Conservation (phyloP, 805 yeast species). For the Candida ponderosae region DNA sequence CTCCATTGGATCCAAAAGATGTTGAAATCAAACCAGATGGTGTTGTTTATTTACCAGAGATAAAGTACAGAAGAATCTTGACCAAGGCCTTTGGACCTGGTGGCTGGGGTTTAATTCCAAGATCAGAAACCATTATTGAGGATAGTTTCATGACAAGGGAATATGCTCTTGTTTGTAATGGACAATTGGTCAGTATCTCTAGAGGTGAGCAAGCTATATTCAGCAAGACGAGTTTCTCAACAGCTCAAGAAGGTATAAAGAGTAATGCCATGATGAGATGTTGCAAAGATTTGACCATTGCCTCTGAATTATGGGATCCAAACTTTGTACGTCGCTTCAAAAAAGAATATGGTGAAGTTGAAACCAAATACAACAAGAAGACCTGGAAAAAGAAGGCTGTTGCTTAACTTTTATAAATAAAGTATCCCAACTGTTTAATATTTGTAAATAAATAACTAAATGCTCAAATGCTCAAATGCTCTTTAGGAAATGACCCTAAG, state of each 20-base stretch:
- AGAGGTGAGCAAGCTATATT: conserved; percentile 95
- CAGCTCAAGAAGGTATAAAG: conserved; percentile 96
- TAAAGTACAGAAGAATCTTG: conserved; percentile 84
- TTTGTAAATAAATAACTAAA: too few species aligned
- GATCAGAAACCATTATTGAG: conserved; percentile 77
- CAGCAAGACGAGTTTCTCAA: conserved; percentile 78
- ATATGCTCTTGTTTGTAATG: conserved; percentile 80
- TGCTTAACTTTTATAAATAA: too few species aligned
- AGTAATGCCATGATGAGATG: conserved; percentile 96
- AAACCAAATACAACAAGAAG: conserved; percentile 79
- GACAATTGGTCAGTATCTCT: conserved; percentile 83
- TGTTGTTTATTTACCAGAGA: conserved; percentile 84
- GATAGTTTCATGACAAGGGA: conserved; percentile 77
- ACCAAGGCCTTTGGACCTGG: conserved; percentile 97
- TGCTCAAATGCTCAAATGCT: too few species aligned
- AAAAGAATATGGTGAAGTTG: conserved; percentile 57
- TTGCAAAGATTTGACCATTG: conserved; percentile 94
- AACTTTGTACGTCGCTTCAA: conserved; percentile 69
- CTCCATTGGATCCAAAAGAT: conserved; percentile 59
- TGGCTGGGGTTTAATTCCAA: conserved; percentile 96
- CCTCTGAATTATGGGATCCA: conserved; percentile 97
- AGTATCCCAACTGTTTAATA: too few species aligned
- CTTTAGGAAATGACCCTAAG: too few species aligned
- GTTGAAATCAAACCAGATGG: conserved; percentile 97
- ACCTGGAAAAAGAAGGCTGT: conserved; percentile 57